phyloP scores from a whole-genome alignment of 805 yeast genomes.

The Kluyveromyces lactis region DNA sequence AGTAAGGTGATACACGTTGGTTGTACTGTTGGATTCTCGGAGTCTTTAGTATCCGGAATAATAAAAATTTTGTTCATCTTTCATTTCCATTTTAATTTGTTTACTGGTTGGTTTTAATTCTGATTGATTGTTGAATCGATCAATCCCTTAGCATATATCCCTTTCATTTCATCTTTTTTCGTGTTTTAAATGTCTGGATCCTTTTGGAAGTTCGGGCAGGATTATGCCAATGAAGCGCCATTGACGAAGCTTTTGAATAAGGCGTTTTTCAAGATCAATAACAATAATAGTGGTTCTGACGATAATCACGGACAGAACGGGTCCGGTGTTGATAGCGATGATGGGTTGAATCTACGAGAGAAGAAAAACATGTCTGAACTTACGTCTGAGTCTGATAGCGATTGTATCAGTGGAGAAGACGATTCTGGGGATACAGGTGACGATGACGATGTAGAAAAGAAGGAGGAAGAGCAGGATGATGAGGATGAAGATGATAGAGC shows the following conservation, averaged over 20 bases:
- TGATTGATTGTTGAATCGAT: no score
- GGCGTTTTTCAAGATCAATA: slow-evolving; percentile 25
- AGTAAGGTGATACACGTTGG: no score
- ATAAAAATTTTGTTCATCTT: no score
- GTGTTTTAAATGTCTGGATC: slow-evolving; percentile 42
- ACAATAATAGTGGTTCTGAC: background rate
- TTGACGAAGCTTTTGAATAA: slow-evolving; percentile 43
- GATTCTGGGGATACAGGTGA: slow-evolving; percentile 6
- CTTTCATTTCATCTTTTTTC: no score
- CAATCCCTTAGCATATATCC: no score
- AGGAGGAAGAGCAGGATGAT: slow-evolving; percentile 5
- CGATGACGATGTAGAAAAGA: background rate
- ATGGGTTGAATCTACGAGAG: slow-evolving; percentile 1
- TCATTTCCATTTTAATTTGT: no score
- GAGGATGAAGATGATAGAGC: slow-evolving; percentile 8
- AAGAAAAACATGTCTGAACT: background rate
- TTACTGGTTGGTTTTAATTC: no score
- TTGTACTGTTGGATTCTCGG: no score
- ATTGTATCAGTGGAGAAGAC: slow-evolving; percentile 26
- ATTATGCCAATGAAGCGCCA: slow-evolving; percentile 46
- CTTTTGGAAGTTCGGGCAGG: slow-evolving; percentile 56
- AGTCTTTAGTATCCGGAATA: no score
- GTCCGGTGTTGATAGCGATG: background rate
- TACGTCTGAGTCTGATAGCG: background rate
- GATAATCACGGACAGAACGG: background rate